Evolutionary conservation across 345 rosid genomes (phyloP).

Genomic region (Euphorbia tirucalli): DNA sequence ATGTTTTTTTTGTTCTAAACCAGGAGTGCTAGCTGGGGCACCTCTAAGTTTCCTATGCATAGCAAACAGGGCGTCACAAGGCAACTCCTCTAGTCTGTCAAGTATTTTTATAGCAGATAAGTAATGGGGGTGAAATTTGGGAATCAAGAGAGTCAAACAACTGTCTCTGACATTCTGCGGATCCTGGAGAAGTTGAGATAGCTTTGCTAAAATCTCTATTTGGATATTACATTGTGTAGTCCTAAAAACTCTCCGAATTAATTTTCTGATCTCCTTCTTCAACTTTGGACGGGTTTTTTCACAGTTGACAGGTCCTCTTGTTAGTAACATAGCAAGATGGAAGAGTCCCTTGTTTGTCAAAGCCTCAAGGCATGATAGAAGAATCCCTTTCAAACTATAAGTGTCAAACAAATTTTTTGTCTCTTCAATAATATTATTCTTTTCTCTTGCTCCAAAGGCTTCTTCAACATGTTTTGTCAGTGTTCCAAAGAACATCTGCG

Average conservation of each 20-base stretch:
- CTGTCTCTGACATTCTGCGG: conserved; percentile 43
- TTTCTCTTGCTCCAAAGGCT: conserved; percentile 47
- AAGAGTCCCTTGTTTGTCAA: conserved; percentile 65
- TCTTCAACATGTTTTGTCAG: conserved; percentile 53
- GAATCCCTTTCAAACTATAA: conserved; percentile 29
- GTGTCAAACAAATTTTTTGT: conserved; percentile 23
- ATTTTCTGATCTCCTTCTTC: conserved; percentile 54
- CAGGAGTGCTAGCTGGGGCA: conserved; percentile 35
- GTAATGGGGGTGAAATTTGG: conserved; percentile 36
- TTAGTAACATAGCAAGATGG: conserved; percentile 46
- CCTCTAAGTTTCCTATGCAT: conserved; percentile 73
- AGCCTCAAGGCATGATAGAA: conserved; percentile 44
- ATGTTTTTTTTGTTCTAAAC: conserved; percentile 25
- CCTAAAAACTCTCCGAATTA: conserved; percentile 22
- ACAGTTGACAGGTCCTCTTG: conserved; percentile 43
- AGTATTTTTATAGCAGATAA: conserved; percentile 45
- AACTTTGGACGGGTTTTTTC: conserved; percentile 55
- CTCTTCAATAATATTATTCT: conserved; percentile 20
- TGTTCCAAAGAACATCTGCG: conserved; percentile 63
- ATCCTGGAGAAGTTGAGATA: conserved; percentile 50
- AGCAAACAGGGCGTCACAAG: conserved; percentile 49
- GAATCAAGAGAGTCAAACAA: conserved; percentile 20
- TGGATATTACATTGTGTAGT: conserved; percentile 23
- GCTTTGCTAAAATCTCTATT: conserved; percentile 28
- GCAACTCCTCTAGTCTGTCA: conserved; percentile 50